A percentile compares a stretch with the other conserved stretches of the same genome.
Evolutionary conservation across 768 basidiomycete species (phyloP).

Genomic region (Kwoniella bestiolae): DNA sequence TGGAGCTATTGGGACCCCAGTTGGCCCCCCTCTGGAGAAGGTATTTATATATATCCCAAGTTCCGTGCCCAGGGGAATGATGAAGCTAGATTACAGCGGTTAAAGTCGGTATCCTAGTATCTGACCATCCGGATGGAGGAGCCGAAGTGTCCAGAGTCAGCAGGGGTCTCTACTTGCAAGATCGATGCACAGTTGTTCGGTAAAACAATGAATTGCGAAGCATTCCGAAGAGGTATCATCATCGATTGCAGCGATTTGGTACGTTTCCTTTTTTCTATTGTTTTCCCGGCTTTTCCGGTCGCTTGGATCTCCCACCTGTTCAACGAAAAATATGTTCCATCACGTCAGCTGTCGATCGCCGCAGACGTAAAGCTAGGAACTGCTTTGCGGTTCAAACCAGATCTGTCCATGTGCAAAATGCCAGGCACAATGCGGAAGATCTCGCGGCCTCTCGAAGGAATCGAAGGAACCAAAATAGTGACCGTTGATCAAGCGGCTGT

Average conservation of each 20-base stretch:
- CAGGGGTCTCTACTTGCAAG: neutral
- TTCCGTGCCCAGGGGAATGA: neutral
- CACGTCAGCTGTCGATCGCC: neutral
- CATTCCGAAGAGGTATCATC: neutral
- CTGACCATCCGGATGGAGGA: neutral
- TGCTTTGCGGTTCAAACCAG: neutral
- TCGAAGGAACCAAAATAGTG: neutral
- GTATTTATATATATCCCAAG: neutral
- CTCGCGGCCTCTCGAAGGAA: neutral
- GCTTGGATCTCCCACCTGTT: too few relatives aligned
- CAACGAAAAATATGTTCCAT: too few relatives aligned
- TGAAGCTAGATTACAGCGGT: neutral
- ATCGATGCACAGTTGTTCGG: neutral
- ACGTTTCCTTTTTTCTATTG: neutral
- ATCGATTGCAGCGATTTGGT: neutral
- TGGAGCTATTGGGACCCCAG: conserved; percentile 7
- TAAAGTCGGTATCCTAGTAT: neutral
- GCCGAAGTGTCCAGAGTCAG: neutral
- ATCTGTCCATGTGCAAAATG: neutral
- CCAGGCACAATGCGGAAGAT: neutral
- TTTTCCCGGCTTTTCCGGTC: too few relatives aligned
- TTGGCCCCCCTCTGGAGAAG: neutral
- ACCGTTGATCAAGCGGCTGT: neutral
- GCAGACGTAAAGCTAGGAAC: neutral
- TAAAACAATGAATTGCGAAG: neutral